Conservation (phyloP, 2,329 filamentous ascomycete genomes). For the Botryotinia narcissicola region DNA sequence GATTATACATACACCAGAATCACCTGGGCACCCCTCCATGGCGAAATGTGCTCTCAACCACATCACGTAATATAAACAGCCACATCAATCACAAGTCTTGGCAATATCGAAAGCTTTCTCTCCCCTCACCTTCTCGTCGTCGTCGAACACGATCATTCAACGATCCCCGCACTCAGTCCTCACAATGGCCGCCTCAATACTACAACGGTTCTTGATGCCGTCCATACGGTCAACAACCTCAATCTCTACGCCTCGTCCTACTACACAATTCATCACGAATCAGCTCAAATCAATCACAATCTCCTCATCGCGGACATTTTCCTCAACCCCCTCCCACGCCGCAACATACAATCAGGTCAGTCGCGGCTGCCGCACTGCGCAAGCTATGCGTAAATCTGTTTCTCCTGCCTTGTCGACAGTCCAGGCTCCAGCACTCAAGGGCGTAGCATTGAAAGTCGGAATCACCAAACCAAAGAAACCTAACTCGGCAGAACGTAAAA, state of each 20-base stretch:
- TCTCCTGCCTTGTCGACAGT: slow-evolving; percentile 76
- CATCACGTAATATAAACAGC: not conserved
- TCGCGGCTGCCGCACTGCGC: slow-evolving; percentile 69
- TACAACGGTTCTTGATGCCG: not conserved
- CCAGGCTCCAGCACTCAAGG: slow-evolving; percentile 80
- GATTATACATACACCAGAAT: not conserved
- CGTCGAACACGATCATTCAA: not conserved
- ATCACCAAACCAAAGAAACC: slow-evolving; percentile 97
- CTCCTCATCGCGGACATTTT: slow-evolving; percentile 36
- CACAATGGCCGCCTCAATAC: slow-evolving; percentile 6
- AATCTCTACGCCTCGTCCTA: not conserved
- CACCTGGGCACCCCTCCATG: not conserved
- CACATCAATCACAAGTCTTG: not conserved
- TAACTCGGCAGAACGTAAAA: slow-evolving; percentile 96
- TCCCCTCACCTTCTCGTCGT: not conserved
- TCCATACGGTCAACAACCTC: not conserved
- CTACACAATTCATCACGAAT: not conserved
- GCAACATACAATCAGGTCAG: slow-evolving; percentile 15
- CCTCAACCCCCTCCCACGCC: not conserved
- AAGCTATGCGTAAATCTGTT: slow-evolving; percentile 78
- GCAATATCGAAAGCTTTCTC: slow-evolving; percentile 13
- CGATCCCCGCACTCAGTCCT: not conserved
- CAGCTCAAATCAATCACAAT: slow-evolving; percentile 36
- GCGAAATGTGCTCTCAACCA: not conserved
- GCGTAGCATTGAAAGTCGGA: slow-evolving; percentile 91